Evolutionary conservation across 2,329 filamentous ascomycete genomes (phyloP).

Genomic region (Scortechinia acanthostroma): DNA sequence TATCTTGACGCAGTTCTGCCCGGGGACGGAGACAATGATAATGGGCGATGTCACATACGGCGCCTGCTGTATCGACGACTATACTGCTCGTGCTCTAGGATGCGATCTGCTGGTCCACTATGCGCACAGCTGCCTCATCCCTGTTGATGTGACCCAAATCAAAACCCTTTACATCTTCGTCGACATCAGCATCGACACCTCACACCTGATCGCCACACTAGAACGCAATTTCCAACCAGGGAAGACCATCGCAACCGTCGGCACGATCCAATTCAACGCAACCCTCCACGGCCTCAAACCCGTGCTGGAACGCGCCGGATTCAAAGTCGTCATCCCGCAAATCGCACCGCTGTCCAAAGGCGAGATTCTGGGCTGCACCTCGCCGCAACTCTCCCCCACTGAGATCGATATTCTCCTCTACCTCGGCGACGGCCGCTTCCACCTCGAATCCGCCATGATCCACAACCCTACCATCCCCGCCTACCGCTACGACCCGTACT

Average conservation of each 20-base stretch:
- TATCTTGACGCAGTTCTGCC: conserved; percentile 89
- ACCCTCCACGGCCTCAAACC: conserved; percentile 81
- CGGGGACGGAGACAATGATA: conserved; percentile 84
- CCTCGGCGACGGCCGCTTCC: conserved; percentile 86
- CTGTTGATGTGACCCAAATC: conserved; percentile 92
- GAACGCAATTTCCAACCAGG: conserved; percentile 79
- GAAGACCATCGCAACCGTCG: conserved; percentile 85
- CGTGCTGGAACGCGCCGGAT: conserved; percentile 75
- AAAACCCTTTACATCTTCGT: conserved; percentile 98
- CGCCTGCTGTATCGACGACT: conserved; percentile 97
- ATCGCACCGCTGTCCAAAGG: conserved; percentile 88
- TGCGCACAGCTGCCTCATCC: conserved; percentile 91
- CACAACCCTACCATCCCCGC: conserved; percentile 87
- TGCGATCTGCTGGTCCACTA: conserved; percentile 96
- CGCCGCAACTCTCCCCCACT: conserved; percentile 54
- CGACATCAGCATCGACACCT: conserved; percentile 89
- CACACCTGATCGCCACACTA: conserved; percentile 78
- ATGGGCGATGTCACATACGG: conserved; percentile 99
- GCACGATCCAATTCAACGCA: conserved; percentile 97
- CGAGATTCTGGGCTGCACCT: conserved; percentile 95
- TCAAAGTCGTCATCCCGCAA: conserved; percentile 80
- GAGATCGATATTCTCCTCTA: conserved; percentile 74
- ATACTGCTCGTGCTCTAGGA: conserved; percentile 85
- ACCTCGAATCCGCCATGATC: conserved; percentile 98
- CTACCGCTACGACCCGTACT: conserved; percentile 95